Base-by-base conservation (phyloP, 1,284 basidiomycete genomes). In the Cerioporus squamosus region DNA sequence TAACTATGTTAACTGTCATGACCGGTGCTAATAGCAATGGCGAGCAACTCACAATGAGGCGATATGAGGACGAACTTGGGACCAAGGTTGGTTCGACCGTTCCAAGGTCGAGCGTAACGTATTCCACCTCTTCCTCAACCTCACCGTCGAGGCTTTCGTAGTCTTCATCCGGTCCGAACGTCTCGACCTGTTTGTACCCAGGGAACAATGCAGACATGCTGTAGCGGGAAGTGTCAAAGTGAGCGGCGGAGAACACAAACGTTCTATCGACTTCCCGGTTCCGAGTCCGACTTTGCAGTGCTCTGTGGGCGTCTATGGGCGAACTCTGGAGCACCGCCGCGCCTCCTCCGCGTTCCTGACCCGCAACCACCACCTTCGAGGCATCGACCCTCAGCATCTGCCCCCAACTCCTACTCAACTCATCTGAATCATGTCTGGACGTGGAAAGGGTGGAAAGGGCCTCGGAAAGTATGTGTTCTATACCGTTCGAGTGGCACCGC, bases 61-160 rank as follows among this genome's bases (percentile, higher is more conserved):
- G 81, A 66, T 87, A 91, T 1, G 83, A 77, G 0, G 83, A 81
- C 0, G 82, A 83, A 64, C 82, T 90, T 2, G 90, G 86, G 5
- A 93, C 79, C 29, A 93, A 79, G 0, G 86, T 85, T 2, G 88
- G 88, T 63, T 91, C 88, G n/a, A 88, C 80, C 56, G 76, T 75
- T 23, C 87, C 88, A 0, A 92, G 74, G 67, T 92, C 90, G 17
- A 92, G 77, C 0, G 88, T 90, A 15, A 91, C 82, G 66, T 90
- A 91, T 14, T 75, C 75, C 3, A 87, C 76, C 60, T 87, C 86
- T 63, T 88, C 86, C 18, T 70, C 66, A 9, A 72, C 57, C 6
- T 68, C 55, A 1, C 69, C 70, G 57, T 82, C 82, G 20, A 75
- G 77, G 1, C 78, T 75, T 65, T 88, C 81, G 59, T 89, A 89